These are phyloP conservation scores for Omphalea diandra DNA, from an alignment of 441 rosid genomes.

Conservation along the genomic window DNA sequence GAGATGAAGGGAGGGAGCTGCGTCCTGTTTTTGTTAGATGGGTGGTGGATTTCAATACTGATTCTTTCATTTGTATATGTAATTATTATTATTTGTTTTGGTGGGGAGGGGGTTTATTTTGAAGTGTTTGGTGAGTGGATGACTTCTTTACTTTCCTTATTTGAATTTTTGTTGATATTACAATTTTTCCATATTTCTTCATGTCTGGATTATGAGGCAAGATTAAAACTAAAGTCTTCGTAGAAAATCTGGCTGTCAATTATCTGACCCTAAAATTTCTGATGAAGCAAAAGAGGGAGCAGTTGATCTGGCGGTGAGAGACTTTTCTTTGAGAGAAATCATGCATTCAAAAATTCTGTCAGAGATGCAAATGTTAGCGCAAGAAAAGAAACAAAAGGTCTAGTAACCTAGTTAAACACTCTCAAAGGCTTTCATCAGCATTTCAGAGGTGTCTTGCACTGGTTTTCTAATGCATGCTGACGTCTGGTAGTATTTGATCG, in stretches of 20 bases:
- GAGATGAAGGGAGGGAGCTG: conserved; percentile 9
- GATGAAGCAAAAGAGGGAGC: background rate
- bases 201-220: background rate
- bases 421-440: background rate
- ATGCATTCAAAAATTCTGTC: background rate
- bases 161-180: too few species aligned
- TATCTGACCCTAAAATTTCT: background rate
- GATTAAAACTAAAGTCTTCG: too few species aligned
- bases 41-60: background rate
- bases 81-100: background rate
- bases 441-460: background rate
- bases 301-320: background rate
- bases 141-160: background rate
- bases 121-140: background rate
- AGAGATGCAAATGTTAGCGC: background rate
- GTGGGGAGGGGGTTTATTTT: too few species aligned
- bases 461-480: background rate
- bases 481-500: too few species aligned
- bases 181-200: background rate
- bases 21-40: background rate
- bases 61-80: background rate
- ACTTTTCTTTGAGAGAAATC: background rate
- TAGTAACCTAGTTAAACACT: too few species aligned
- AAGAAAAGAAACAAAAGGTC: too few species aligned
- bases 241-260: background rate